phyloP scores from a whole-genome alignment of 108 stramenopile genomes.

The Skeletonema tropicum region DNA sequence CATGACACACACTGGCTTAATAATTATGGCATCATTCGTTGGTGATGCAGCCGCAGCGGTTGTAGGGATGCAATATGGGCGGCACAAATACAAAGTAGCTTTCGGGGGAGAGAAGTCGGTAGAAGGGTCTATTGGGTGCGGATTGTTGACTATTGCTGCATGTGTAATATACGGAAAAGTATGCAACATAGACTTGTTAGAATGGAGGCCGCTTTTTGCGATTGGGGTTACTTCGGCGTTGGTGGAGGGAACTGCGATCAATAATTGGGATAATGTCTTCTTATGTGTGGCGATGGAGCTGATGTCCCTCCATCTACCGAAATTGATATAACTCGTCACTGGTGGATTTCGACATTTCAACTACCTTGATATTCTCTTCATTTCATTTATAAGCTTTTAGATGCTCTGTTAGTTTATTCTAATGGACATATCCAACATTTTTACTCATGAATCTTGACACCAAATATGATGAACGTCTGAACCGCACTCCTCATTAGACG shows the following conservation, averaged over 20 bases:
- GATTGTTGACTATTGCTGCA: slow-evolving; percentile 66
- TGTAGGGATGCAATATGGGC: slow-evolving; percentile 63
- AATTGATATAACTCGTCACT: not conserved
- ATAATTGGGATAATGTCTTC: slow-evolving; percentile 72
- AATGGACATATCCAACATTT: not conserved
- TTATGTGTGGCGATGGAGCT: slow-evolving; percentile 56
- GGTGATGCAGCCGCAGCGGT: slow-evolving; percentile 73
- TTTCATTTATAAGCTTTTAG: not conserved
- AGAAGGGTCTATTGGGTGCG: slow-evolving; percentile 76
- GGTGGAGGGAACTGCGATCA: slow-evolving; percentile 71
- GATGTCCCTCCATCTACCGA: not conserved
- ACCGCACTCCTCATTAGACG: not conserved
- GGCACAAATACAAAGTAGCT: slow-evolving; percentile 64
- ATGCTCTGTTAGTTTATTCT: not conserved
- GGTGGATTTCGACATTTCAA: not conserved
- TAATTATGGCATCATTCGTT: slow-evolving; percentile 64
- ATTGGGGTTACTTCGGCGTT: slow-evolving; percentile 66
- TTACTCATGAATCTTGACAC: not conserved
- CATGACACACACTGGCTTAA: slow-evolving; percentile 51
- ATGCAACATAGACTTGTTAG: slow-evolving; percentile 46
- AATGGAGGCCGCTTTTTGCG: slow-evolving; percentile 49
- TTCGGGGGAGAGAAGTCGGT: slow-evolving; percentile 67
- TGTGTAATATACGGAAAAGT: slow-evolving; percentile 37
- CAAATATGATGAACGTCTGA: not conserved
- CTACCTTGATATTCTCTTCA: too few relatives aligned